Percentiles rank a stretch among this genome's conserved stretches.
phyloP scores from a whole-genome alignment of 148 eudicot genomes.

The Dianthus caryophyllus region DNA sequence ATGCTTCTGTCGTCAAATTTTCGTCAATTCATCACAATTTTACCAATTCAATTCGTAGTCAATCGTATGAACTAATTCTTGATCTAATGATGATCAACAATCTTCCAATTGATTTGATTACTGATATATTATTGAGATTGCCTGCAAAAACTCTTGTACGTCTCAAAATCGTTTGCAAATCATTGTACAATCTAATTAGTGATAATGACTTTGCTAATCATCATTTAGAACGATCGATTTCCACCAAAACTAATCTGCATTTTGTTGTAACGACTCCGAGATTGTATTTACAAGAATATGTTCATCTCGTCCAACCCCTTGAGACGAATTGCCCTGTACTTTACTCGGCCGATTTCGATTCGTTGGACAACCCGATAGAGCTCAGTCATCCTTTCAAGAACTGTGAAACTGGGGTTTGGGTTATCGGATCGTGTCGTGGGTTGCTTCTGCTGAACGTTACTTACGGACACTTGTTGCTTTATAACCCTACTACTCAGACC shows the following conservation, averaged over 20 bases:
- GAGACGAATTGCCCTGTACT: not conserved
- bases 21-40: too few species aligned
- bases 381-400: slow-evolving; percentile 6
- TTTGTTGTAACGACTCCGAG: not conserved
- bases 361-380: not conserved
- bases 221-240: slow-evolving; percentile 10
- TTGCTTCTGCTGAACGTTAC: not conserved
- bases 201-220: not conserved
- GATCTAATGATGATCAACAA: not conserved
- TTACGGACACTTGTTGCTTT: not conserved
- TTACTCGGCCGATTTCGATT: slow-evolving; percentile 7
- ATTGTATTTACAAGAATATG: too few species aligned
- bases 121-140: slow-evolving; percentile 12
- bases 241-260: not conserved
- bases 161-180: slow-evolving; percentile 19
- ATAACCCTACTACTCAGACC: slow-evolving; percentile 12
- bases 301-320: too few species aligned
- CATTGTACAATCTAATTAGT: slow-evolving; percentile 14
- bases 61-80: not conserved
- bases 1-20: too few species aligned
- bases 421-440: slow-evolving; percentile 10
- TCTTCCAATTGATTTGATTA: slow-evolving; percentile 12
- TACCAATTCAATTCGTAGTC: too few species aligned
- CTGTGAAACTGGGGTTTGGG: not conserved
- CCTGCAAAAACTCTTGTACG: slow-evolving; percentile 19